phyloP scores from a whole-genome alignment of 2,329 filamentous ascomycete genomes.

The Aureobasidium mangrovei region DNA sequence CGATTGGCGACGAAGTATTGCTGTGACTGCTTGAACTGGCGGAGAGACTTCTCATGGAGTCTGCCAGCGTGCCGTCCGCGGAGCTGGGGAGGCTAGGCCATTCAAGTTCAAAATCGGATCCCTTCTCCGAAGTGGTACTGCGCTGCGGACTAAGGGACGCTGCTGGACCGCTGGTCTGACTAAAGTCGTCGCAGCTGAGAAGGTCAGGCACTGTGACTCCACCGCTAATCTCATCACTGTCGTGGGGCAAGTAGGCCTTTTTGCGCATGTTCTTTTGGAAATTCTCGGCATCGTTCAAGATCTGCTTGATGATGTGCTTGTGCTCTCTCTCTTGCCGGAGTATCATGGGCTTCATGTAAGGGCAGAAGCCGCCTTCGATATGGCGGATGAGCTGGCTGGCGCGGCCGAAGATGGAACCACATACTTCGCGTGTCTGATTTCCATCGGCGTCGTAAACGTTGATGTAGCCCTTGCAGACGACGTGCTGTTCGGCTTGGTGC shows the following conservation, averaged over 20 bases:
- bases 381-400: constrained; percentile 45
- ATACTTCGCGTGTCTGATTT: constrained; percentile 26
- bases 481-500: constrained; percentile 42
- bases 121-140: not conserved
- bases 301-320: constrained; percentile 38
- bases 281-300: constrained; percentile 23
- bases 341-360: constrained; percentile 31
- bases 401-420: constrained; percentile 38
- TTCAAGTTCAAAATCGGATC: not conserved
- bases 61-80: not conserved
- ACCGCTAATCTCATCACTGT: not conserved
- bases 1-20: not conserved
- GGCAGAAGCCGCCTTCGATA: constrained; percentile 46
- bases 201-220: not conserved
- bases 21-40: not conserved
- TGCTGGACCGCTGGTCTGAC: not conserved
- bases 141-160: not conserved
- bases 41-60: constrained; percentile 10
- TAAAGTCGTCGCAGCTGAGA: constrained; percentile 1
- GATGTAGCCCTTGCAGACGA: constrained; percentile 33
- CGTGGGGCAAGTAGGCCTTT: not conserved
- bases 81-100: constrained; percentile 17
- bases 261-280: constrained; percentile 19
- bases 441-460: not conserved
- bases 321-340: constrained; percentile 44